Base-by-base conservation (phyloP, 352 stramenopile genomes). In the Vaucheria bursata region DNA sequence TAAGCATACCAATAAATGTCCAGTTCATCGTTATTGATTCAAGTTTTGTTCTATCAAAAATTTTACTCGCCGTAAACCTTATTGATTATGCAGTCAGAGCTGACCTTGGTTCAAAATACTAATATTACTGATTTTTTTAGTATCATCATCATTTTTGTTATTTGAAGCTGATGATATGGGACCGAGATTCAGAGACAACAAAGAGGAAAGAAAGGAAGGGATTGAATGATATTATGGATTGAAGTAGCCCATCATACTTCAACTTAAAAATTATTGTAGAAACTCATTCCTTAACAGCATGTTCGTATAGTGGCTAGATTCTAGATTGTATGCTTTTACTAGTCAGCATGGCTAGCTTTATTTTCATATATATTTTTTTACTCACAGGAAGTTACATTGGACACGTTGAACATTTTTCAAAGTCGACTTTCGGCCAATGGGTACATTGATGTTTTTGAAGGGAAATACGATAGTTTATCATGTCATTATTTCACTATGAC, bases 361-460 rank as follows among this genome's bases (percentile, higher is more conserved):
- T 59, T 25, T 25, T 59, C 45, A 12, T 25, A 12, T 59, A 12
- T 59, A 12, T 59, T 25, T 25, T 25, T 25, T 25, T 59, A 25
- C 25, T 59, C 45, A 59, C 45, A 69, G 18, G 59, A 69, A 69
- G 59, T 69, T 6, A 69, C 59, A 38, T 18, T 8, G 5, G 59
- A 69, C 5, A 69, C 59, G 18, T 38, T 4, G 4, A 34, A 18
- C 59, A 38, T 69, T 29, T 69, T 69, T 38, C 5, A 5, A 18
- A 38, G 8, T 6, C 5, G 59, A 8, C 59, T 69, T 6, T 8
- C 6, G 5, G 59, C 59, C 18, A 69, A 69, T 38, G 59, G 59
- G 8, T 69, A 69, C 59, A 8, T 18, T 38, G 59, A 6, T 38
- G 59, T 29, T 8, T 29, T 29, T 38, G 59, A 69, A 12, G 45